Base-by-base conservation (phyloP, 2,329 filamentous ascomycete species). In the Alternaria gaisen region DNA sequence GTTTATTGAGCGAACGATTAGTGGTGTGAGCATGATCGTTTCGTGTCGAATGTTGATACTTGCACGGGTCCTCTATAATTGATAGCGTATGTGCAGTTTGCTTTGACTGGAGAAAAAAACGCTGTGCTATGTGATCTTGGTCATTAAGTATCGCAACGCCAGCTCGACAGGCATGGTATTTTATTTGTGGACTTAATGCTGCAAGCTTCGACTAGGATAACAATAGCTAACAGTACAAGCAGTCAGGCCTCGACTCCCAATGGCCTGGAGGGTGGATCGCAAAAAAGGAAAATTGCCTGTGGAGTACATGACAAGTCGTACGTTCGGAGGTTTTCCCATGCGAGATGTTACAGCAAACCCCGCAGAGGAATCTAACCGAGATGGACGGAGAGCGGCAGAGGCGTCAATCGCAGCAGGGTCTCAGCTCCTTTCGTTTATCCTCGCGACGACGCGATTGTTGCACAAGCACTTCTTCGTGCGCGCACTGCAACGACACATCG, bases 381-480 rank as follows among this genome's bases (percentile, higher is more conserved):
- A 40, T n/a, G 55, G 51, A 20, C 55, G 55, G 40, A 46, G 11
- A 20, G 26, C 56, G 50, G 48, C 47, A 41, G 32, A 52, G 56
- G 48, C 56, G 22, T 41, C 34, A 30, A 5, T 22, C 34, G 36
- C 16, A 52, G 9, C 28, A 50, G 32, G 53, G 24, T 50, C 46
- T 24, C 22, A 52, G 34, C 50, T 41, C 36, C 5, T 41, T 41
- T 16, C 14, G 14, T 50, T 3, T 26, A 50, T 26, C 32, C 32
- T 36, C 12, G 12, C 32, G 32, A 36, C 32, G 20, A 38, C 46
- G 1, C 24, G 0, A 12, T 30, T 12, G 5, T 50, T 38, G 18
- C 32, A 50, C 46, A 38, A 38, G 38, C 18, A 48, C 18, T 11
- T 36, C 5, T 14, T 48, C 46, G 16, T 36, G 46, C 18, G 28